Conservation (phyloP, 139 green algal genomes). For the Tetradesmus lagerheimii region DNA sequence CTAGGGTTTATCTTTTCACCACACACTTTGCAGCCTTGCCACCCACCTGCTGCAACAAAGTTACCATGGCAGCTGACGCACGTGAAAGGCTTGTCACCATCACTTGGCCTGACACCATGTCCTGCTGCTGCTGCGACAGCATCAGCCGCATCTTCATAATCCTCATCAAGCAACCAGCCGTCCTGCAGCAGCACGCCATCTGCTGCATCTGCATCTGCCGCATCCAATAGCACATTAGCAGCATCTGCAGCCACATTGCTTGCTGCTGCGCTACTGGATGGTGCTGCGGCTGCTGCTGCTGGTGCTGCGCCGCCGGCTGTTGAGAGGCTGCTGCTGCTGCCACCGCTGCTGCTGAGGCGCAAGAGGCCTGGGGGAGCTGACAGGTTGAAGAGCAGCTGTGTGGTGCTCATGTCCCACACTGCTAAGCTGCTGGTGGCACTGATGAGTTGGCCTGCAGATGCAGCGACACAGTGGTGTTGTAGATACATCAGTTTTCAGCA, state of each 20-base stretch:
- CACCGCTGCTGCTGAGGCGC: not conserved
- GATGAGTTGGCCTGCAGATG: slow-evolving; percentile 49
- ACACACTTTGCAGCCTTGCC: not conserved
- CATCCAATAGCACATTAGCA: not conserved
- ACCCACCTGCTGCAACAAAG: slow-evolving; percentile 55
- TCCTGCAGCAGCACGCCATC: slow-evolving; percentile 41
- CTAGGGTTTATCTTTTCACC: too few species aligned
- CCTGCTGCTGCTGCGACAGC: not conserved
- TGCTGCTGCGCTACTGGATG: not conserved
- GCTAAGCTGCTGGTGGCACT: slow-evolving; percentile 29
- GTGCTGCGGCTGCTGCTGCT: slow-evolving; percentile 17
- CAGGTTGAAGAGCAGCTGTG: slow-evolving; percentile 54
- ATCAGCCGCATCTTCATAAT: not conserved
- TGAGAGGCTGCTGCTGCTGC: not conserved
- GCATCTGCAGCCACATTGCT: not conserved
- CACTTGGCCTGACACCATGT: not conserved
- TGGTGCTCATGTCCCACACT: slow-evolving; percentile 56
- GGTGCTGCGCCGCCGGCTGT: not conserved
- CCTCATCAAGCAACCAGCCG: slow-evolving; percentile 10
- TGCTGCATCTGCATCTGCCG: slow-evolving; percentile 19
- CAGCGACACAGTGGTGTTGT: not conserved
- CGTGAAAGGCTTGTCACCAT: slow-evolving; percentile 40
- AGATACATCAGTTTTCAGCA: too few species aligned
- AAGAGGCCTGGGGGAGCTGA: not conserved
- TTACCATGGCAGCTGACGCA: slow-evolving; percentile 51